Base-by-base conservation (phyloP, 495 filamentous ascomycete genomes). In the Pyronema domesticum region DNA sequence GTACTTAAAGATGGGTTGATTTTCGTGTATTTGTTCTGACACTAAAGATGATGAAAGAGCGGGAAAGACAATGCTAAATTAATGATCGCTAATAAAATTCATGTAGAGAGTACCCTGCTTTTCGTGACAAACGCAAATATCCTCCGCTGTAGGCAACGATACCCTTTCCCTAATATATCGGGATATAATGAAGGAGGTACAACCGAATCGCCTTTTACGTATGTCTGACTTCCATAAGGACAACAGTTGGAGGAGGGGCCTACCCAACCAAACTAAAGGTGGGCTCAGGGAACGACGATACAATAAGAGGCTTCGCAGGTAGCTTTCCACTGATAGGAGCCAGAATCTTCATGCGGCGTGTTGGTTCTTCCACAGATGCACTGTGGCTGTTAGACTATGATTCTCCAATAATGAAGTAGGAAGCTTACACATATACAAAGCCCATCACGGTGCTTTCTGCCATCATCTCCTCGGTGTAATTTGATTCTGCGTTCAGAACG, bases 401-500 rank as follows among this genome's bases (percentile, higher is more conserved):
- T 18, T 34, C 14, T 15, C 17, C 14, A 37, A 13, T 9, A 37
- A 14, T n/a, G n/a, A 36, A 11, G 23, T 6, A 19, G 37, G 17
- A 33, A n/a, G 45, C 59, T 18, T 57, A 66, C 35, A 99, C 81
- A 64, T 93, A 94, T 37, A 95, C 75, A 67, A 93, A 96, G 6
- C 91, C 91, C 73, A 93, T 81, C 15, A 95, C 80, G 40, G 82
- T 86, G 0, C 89, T 81, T 58, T 91, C 84, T 10, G 84, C 79
- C 44, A 98, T 80, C 5, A 78, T 74, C 37, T 86, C 78, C 7
- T 80, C 73, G 3, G 73, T 71, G 50, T 88, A 85, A 3, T 73
- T 76, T 1, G 77, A 63, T 0, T 80, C 71, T 1, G 81, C 83
- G 48, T 85, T 78, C 57, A 88, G 82, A 54, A 98, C 77, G 1